Evolutionary conservation across 1,284 basidiomycete species (phyloP).

Genomic region (Xanthoconium separans): DNA sequence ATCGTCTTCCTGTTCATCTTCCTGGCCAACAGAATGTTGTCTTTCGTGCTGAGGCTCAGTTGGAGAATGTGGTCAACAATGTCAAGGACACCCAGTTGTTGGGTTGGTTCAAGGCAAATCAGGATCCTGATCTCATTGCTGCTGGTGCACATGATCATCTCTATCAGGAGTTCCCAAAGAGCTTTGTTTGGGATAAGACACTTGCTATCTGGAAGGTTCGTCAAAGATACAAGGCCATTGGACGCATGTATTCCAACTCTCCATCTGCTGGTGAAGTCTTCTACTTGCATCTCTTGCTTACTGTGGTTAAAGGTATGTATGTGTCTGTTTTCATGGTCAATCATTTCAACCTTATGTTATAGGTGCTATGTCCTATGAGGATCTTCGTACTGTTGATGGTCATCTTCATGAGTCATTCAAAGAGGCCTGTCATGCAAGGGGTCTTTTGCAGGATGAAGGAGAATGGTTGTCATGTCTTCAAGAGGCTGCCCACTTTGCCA

Average conservation of each 20-base stretch:
- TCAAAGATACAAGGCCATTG: conserved; percentile 27
- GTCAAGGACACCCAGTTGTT: no score
- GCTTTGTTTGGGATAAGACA: conserved; percentile 18
- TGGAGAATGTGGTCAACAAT: no score
- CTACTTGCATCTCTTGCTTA: conserved; percentile 37
- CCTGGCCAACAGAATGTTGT: no score
- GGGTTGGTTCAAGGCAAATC: conserved; percentile 44
- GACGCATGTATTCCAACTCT: conserved; percentile 32
- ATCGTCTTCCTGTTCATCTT: no score
- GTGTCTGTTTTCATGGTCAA: no score
- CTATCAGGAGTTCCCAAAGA: conserved; percentile 44
- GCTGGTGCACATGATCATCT: conserved; percentile 29
- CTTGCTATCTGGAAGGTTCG: not conserved
- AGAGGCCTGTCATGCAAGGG: conserved; percentile 31
- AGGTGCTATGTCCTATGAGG: conserved; percentile 32
- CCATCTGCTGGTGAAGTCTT: conserved; percentile 32
- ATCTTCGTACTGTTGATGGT: conserved; percentile 27
- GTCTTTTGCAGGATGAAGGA: conserved; percentile 38
- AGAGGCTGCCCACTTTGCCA: conserved; percentile 33
- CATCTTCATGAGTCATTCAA: conserved; percentile 21
- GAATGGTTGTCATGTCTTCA: conserved; percentile 36
- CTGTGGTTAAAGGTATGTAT: conserved; percentile 25
- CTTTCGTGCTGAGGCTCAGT: no score
- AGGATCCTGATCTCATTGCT: conserved; percentile 20
- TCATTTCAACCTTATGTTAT: not conserved